Base-by-base conservation (phyloP, 2,329 filamentous ascomycete species). In the Colletotrichum nymphaeae region DNA sequence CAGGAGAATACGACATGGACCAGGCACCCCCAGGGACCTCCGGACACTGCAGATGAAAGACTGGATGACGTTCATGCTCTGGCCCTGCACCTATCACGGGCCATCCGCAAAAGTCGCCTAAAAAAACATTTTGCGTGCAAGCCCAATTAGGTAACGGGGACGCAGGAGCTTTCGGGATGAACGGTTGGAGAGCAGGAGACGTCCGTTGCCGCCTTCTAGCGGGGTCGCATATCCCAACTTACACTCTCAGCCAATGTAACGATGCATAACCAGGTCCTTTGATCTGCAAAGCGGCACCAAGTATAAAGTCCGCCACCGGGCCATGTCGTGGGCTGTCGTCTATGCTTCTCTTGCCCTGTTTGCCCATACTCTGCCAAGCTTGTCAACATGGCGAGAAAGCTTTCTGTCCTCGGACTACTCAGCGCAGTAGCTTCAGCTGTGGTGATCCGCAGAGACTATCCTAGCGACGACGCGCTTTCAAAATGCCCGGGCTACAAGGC, bases 401-500 rank as follows among this genome's bases (percentile, higher is more conserved):
- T 73, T 35, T 68, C 63, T 55, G 30, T 74, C 22, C 58, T 74
- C 11, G 68, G 35, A 14, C 67, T 73, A 26, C 62, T 73, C 22
- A 57, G 67, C 1, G 57, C 58, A 24, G 69, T 63, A 19, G 68
- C 53, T 55, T 63, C 69, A 26, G 72, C 72, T 58, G 72, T 63
- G 28, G 68, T 72, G 26, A 67, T 72, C 37, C 63, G 58, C n/a
- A 63, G 63, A 49, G 69, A 74, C 58, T 74, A 74, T 26, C 68
- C 57, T 49, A 74, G 68, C 22, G 69, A 74, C 22, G 68, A 74
- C 57, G 63, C 58, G 11, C 63, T 74, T 26, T 46, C 72, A 5
- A 37, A 35, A 46, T 74, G 72, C 46, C 72, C 72, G 24, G 72
- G 72, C 72, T 55, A 95, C 83, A 86, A 80, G 32, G 93, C 92